Evolutionary conservation across 2,329 filamentous ascomycete species (phyloP).

Genomic region (Aspergillus niger): DNA sequence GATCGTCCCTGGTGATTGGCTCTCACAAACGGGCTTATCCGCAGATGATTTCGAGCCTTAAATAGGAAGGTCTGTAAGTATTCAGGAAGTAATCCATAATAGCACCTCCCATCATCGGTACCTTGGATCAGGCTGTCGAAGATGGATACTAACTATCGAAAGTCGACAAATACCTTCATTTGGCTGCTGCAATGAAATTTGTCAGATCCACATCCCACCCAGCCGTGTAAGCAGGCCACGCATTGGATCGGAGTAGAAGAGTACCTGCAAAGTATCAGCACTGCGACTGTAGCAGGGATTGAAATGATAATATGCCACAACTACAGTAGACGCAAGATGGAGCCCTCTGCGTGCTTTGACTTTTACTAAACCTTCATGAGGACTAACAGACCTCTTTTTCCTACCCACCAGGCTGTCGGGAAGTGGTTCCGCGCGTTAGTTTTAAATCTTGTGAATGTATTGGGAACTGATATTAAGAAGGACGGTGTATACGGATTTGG

Average conservation of each 20-base stretch:
- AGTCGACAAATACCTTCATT: neutral
- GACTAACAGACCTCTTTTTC: neutral
- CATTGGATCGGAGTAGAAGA: neutral
- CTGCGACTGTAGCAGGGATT: conserved; percentile 20
- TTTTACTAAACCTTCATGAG: neutral
- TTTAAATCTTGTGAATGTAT: neutral
- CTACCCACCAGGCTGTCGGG: neutral
- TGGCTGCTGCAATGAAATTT: neutral
- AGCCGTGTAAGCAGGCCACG: neutral
- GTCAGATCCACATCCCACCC: neutral
- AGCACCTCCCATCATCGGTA: neutral
- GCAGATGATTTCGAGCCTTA: neutral
- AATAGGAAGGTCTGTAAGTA: neutral
- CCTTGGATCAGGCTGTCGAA: neutral
- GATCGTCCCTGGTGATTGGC: neutral
- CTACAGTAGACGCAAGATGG: conserved; percentile 1
- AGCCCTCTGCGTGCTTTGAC: neutral
- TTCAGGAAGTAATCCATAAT: no score
- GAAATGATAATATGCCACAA: neutral
- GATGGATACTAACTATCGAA: neutral
- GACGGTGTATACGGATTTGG: no score
- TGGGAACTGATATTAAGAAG: no score
- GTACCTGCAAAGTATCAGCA: neutral
- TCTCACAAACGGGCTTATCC: neutral
- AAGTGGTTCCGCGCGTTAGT: conserved; percentile 3